These are phyloP conservation scores for Malassezia globosa DNA, from an alignment of 1,284 basidiomycete genomes.

Conservation along the genomic window DNA sequence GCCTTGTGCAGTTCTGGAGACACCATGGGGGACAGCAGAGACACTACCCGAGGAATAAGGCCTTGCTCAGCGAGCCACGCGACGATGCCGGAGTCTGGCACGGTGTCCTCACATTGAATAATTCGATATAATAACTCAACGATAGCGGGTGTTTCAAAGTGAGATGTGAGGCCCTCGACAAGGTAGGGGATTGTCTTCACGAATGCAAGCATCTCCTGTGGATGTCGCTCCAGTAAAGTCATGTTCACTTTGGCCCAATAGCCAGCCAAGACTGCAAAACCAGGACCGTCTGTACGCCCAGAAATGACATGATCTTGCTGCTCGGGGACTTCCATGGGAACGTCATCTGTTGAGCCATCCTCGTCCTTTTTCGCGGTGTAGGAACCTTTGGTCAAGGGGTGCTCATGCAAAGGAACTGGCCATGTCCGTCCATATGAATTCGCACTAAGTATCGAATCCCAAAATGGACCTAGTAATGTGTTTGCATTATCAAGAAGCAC, in stretches of 20 bases:
- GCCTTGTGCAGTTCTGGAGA: conserved; percentile 71
- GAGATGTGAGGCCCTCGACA: conserved; percentile 68
- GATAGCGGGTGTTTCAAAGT: conserved; percentile 80
- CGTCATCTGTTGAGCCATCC: background rate
- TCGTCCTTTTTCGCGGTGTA: background rate
- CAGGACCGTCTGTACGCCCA: conserved; percentile 47
- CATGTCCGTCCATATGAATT: conserved; percentile 13
- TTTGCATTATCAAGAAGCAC: conserved; percentile 66
- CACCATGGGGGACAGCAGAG: conserved; percentile 68
- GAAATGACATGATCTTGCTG: conserved; percentile 3
- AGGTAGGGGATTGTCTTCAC: conserved; percentile 72
- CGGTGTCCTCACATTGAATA: conserved; percentile 77
- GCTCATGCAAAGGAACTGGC: conserved; percentile 37
- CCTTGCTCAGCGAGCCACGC: conserved; percentile 79
- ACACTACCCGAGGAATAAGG: conserved; percentile 69
- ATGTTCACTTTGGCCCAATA: conserved; percentile 72
- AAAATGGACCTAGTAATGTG: conserved; percentile 57
- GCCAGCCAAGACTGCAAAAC: conserved; percentile 51
- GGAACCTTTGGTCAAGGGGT: conserved; percentile 30
- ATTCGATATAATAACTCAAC: conserved; percentile 85
- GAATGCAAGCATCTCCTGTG: conserved; percentile 84
- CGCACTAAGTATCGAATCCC: conserved; percentile 66
- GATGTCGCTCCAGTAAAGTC: conserved; percentile 73
- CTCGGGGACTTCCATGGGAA: background rate
- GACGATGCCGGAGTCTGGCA: conserved; percentile 64